These are phyloP conservation scores for Marasmius oreades DNA, from an alignment of 1,284 basidiomycete species.

Conservation along the genomic window DNA sequence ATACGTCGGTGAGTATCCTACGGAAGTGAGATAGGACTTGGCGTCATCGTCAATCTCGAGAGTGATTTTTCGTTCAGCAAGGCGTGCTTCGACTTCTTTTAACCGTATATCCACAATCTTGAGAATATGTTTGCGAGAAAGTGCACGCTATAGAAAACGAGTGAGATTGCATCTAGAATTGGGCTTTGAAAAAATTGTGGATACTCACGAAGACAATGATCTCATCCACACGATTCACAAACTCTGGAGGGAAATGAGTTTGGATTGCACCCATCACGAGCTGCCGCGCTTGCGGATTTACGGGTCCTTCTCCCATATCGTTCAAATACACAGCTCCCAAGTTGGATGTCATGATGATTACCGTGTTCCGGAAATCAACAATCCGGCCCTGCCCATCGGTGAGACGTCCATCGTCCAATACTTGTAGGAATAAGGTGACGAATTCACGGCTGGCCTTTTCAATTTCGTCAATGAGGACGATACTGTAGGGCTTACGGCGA, in stretches of 20 bases:
- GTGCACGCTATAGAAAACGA: constrained; percentile 55
- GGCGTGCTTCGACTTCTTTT: constrained; percentile 69
- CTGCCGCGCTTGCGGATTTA: constrained; percentile 59
- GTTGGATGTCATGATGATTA: constrained; percentile 95
- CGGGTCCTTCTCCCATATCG: constrained; percentile 72
- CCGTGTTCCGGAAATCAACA: constrained; percentile 79
- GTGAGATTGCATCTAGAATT: constrained; percentile 12
- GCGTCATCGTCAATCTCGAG: constrained; percentile 76
- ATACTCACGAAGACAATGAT: constrained; percentile 82
- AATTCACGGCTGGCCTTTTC: constrained; percentile 92
- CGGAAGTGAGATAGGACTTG: constrained; percentile 79
- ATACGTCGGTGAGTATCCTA: constrained; percentile 83
- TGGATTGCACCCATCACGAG: constrained; percentile 80
- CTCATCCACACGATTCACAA: constrained; percentile 90
- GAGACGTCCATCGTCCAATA: constrained; percentile 92
- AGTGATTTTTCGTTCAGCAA: constrained; percentile 76
- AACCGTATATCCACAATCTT: constrained; percentile 87
- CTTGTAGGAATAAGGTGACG: constrained; percentile 89
- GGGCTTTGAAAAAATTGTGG: constrained; percentile 4
- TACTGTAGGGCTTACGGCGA: constrained; percentile 81
- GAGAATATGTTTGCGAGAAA: constrained; percentile 72
- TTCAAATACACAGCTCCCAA: constrained; percentile 78
- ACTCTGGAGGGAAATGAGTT: constrained; percentile 88
- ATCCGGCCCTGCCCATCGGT: constrained; percentile 86
- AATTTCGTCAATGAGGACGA: constrained; percentile 81